A percentile compares a stretch with the other conserved stretches of the same genome.
phyloP scores from a whole-genome alignment of 805 yeast genomes.

The Priceomyces carsonii region DNA sequence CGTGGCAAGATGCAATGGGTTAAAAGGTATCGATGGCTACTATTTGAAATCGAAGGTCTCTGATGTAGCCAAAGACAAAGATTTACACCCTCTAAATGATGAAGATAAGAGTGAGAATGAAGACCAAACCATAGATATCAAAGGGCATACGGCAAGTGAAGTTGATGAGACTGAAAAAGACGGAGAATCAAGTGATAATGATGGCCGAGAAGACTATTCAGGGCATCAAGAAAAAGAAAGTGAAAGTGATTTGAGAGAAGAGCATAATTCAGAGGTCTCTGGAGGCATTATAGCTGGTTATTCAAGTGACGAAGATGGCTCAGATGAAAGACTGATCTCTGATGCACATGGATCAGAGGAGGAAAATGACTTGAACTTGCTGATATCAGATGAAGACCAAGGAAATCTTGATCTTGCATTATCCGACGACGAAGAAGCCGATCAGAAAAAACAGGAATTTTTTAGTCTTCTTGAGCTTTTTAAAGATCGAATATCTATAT shows the following conservation, averaged over 20 bases:
- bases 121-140: conserved; percentile 11
- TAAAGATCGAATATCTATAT: conserved; percentile 25
- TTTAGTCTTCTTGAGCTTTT: conserved; percentile 23
- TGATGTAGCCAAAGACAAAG: background rate
- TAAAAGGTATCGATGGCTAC: conserved; percentile 8
- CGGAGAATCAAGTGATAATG: conserved; percentile 14
- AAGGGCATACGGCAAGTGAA: conserved; percentile 14
- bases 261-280: background rate
- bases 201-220: conserved; percentile 1
- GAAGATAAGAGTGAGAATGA: conserved; percentile 8
- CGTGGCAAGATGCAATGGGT: conserved; percentile 27
- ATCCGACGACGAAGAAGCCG: conserved; percentile 7
- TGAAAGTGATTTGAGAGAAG: background rate
- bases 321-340: too few species aligned
- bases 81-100: background rate
- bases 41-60: conserved; percentile 6
- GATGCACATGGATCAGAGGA: conserved; percentile 1
- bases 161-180: conserved; percentile 19
- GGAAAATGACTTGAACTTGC: conserved; percentile 1
- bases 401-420: conserved; percentile 10
- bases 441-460: conserved; percentile 18
- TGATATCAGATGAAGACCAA: conserved; percentile 4
- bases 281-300: conserved; percentile 7
- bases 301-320: conserved; percentile 11
- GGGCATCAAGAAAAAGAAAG: conserved; percentile 4